Base-by-base conservation (phyloP, 1,284 basidiomycete genomes). In the Heterobasidion occidentale region DNA sequence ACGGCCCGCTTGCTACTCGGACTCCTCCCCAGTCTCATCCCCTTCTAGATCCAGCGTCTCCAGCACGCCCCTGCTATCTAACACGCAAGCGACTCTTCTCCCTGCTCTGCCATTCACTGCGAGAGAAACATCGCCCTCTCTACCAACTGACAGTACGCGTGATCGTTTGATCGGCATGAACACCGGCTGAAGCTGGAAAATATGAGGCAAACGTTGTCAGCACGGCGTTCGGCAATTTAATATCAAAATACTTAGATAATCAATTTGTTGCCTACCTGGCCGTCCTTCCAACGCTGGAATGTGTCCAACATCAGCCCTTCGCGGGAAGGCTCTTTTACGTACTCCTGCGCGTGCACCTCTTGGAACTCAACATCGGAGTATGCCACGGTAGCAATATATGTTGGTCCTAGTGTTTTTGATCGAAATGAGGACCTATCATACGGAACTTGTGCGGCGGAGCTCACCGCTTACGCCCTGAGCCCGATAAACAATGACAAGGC, bases 31-130 rank as follows among this genome's bases (percentile, higher is more conserved):
- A 62, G 80, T 80, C 55, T 63, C 74, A 64, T 83, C 77, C 53
- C 79, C 85, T 72, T 89, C 89, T 72, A 92, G 76, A 74, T 92
- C 89, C 64, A 91, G 72, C 54, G 85, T 77, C 72, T 92, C 88
- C 74, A 90, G 67, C 59, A 71, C 72, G 61, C 86, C 86, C 53
- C 74, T 73, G 58, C 68, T 71, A 67, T 87, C 86, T 67, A 91
- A 67, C 57, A 90, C 78, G 67, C 88, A 89, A 15, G 81, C 87
- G 54, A 90, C 82, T 65, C 86, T 76, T 64, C 90, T 82, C 59
- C 87, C 86, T 9, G 70, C 72, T 66, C 84, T 75, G 58, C 89
- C 89, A 66, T 92, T 92, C 65, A 89, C 77, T 52, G 86, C 83
- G 63, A 90, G 70, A 47, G 74, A 77, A 57, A 82, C 80, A 34